Base-by-base conservation (phyloP, 192 early-diverging fungal species). In the Glomus cerebriforme region DNA sequence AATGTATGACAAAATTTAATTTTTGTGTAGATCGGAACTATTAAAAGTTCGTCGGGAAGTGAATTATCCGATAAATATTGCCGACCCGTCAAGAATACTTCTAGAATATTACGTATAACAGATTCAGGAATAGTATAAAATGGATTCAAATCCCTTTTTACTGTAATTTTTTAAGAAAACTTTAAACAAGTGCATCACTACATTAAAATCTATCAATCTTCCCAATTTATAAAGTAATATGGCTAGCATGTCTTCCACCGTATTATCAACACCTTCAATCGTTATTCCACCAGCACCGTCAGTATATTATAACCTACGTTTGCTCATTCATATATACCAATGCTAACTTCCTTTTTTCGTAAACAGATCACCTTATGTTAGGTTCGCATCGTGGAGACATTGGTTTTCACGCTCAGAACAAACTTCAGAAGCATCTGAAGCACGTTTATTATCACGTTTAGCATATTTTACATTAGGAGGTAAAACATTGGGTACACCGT, bases 341-440 rank as follows among this genome's bases (percentile, higher is more conserved):
- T 71, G 22, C 19, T 68, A n/a, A 37, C 35, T 47, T 13, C 6
- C 3, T 27, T 12, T 54, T 26, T 29, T 43, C 8, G 7, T 27
- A 63, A 27, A 3, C 29, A 71, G 69, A 32, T 76, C 77, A 27
- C 77, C 67, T 68, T 13, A 78, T 54, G 47, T 34, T 62, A 66
- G 77, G 12, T 78, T 78, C 26, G 64, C 77, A 26, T 78, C 77
- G 7, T 19, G 69, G 3, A 59, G 66, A 17, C 77, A 69, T 58
- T 87, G 86, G 86, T 85, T 77, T 80, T 70, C 83, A 3, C 79
- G 84, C 31, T 82, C 82, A 4, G 86, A 83, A 29, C 77, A 77
- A 62, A 84, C 84, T 9, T 82, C 85, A 7, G 83, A 85, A 75
- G 80, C 80, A 13, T 87, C 92, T 1, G 92, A 94, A 79, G 86